Percentiles rank a stretch among this genome's conserved stretches.
Evolutionary conservation across 1,284 basidiomycete species (phyloP).

Genomic region (Pholiota adiposa): DNA sequence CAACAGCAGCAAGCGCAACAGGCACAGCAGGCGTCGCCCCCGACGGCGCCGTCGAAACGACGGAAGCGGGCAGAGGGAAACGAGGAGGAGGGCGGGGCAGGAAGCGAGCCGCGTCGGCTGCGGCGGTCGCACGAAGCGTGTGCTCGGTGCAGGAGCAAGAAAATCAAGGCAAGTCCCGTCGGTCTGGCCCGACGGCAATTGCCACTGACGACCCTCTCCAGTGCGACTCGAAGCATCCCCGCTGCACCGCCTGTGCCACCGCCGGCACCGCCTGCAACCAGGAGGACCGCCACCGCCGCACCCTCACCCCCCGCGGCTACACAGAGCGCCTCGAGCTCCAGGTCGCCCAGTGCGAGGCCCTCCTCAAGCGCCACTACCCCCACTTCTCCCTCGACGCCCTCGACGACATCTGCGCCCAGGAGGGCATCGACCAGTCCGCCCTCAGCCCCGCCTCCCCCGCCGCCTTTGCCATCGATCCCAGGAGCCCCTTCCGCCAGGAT

Average conservation of each 20-base stretch:
- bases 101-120: slow-evolving; percentile 75
- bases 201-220: slow-evolving; percentile 48
- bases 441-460: slow-evolving; percentile 31
- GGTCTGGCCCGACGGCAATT: slow-evolving; percentile 84
- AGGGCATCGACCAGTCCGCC: slow-evolving; percentile 61
- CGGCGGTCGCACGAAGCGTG: slow-evolving; percentile 87
- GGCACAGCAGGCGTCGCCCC: slow-evolving; percentile 30
- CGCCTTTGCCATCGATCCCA: slow-evolving; percentile 43
- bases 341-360: slow-evolving; percentile 71
- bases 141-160: slow-evolving; percentile 87
- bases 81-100: slow-evolving; percentile 53
- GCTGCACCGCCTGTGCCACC: slow-evolving; percentile 80
- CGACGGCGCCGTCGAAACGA: slow-evolving; percentile 47
- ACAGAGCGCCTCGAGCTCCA: slow-evolving; percentile 79
- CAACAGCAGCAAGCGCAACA: slow-evolving; percentile 36
- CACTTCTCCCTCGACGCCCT: slow-evolving; percentile 67
- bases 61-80: slow-evolving; percentile 60
- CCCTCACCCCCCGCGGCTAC: slow-evolving; percentile 79
- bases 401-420: slow-evolving; percentile 64
- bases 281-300: slow-evolving; percentile 83
- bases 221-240: slow-evolving; percentile 87
- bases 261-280: slow-evolving; percentile 80
- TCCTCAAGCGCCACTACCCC: slow-evolving; percentile 72
- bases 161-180: slow-evolving; percentile 91
- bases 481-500: slow-evolving; percentile 33